A percentile compares a stretch with the other conserved stretches of the same genome.
phyloP scores from a whole-genome alignment of 2,329 filamentous ascomycete species.

The Pyrenophora tritici-repentis region DNA sequence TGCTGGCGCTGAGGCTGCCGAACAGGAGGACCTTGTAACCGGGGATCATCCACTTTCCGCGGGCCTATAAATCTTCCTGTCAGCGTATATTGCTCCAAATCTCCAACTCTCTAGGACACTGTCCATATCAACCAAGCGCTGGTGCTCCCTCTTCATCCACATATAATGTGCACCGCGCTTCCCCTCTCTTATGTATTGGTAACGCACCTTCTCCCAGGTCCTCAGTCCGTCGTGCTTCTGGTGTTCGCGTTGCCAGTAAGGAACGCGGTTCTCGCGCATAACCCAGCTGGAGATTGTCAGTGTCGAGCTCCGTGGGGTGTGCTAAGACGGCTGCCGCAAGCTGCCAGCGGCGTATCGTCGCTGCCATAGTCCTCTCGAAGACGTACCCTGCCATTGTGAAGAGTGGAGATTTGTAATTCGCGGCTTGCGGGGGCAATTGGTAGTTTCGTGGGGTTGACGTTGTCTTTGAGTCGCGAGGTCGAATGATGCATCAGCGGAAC shows the following conservation, averaged over 20 bases:
- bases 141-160: background rate
- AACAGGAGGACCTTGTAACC: constrained; percentile 71
- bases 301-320: constrained; percentile 22
- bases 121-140: background rate
- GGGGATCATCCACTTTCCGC: constrained; percentile 67
- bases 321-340: constrained; percentile 17
- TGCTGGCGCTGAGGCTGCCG: constrained; percentile 65
- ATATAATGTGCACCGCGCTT: background rate
- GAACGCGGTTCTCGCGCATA: constrained; percentile 77
- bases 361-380: constrained; percentile 19
- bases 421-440: constrained; percentile 41
- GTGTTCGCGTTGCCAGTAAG: constrained; percentile 74
- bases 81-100: constrained; percentile 12
- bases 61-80: constrained; percentile 59
- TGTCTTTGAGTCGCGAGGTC: constrained; percentile 35
- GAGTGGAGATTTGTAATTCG: constrained; percentile 41
- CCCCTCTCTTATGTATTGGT: constrained; percentile 13
- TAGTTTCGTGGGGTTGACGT: constrained; percentile 34
- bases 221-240: constrained; percentile 74
- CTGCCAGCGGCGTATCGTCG: constrained; percentile 6
- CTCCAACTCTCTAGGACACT: background rate
- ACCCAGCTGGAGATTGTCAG: constrained; percentile 51
- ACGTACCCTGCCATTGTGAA: constrained; percentile 53
- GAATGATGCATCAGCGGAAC: constrained; percentile 31
- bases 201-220: constrained; percentile 77